Conservation (phyloP, 768 basidiomycete genomes). For the Steccherinum ochraceum region DNA sequence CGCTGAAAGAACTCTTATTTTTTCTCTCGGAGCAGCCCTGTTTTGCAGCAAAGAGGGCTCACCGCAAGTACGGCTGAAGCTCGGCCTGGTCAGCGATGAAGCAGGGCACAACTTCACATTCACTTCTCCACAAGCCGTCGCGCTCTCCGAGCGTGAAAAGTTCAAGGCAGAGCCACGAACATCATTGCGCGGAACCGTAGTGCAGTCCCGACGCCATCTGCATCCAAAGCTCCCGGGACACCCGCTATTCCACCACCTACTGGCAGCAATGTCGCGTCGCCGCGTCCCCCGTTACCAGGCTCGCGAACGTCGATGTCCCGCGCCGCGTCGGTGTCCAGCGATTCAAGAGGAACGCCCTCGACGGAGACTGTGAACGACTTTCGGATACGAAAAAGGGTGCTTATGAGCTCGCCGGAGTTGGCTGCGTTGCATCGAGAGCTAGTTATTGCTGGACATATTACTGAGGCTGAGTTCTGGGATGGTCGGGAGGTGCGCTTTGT, state of each 20-base stretch:
- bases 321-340: conserved; percentile 56
- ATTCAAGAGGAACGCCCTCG: conserved; percentile 43
- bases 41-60: conserved; percentile 86
- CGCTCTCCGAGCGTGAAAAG: conserved; percentile 66
- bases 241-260: conserved; percentile 24
- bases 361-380: conserved; percentile 65
- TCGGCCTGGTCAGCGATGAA: conserved; percentile 63
- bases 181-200: conserved; percentile 72
- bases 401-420: conserved; percentile 73
- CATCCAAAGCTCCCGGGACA: conserved; percentile 14
- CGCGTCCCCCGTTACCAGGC: conserved; percentile 25
- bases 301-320: conserved; percentile 50
- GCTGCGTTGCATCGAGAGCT: conserved; percentile 81
- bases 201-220: conserved; percentile 12
- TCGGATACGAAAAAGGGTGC: conserved; percentile 69
- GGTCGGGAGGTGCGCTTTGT: conserved; percentile 83
- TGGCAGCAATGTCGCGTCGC: conserved; percentile 11
- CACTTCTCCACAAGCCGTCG: conserved; percentile 49
- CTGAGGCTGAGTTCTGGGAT: conserved; percentile 96
- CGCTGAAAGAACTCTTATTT: too few relatives aligned
- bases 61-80: conserved; percentile 70
- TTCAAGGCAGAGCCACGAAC: conserved; percentile 76
- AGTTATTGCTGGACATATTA: conserved; percentile 78
- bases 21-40: conserved; percentile 41
- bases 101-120: conserved; percentile 81